Percentiles rank a stretch among this genome's conserved stretches.
Conservation (phyloP, 2,329 filamentous ascomycete species). For the Sphaerostilbella broomeana region DNA sequence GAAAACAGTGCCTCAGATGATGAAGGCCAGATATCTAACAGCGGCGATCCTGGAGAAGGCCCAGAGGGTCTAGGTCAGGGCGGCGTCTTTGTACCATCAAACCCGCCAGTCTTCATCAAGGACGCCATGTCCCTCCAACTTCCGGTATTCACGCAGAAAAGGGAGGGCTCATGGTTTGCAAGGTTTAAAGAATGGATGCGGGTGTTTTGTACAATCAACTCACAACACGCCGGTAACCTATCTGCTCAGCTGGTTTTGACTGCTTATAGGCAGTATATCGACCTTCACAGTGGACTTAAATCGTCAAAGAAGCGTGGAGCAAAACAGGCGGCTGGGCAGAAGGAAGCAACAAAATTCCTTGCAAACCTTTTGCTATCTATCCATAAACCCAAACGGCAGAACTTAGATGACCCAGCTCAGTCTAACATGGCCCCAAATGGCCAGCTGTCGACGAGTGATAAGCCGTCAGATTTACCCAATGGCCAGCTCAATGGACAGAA, state of each 20-base stretch:
- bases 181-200: conserved; percentile 30
- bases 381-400: conserved; percentile 1
- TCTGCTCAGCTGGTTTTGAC: conserved; percentile 19
- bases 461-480: not conserved
- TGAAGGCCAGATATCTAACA: not conserved
- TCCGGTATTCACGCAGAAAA: conserved; percentile 22
- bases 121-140: conserved; percentile 21
- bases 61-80: not conserved
- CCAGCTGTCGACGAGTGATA: not conserved
- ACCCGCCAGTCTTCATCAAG: conserved; percentile 19
- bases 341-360: conserved; percentile 21
- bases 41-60: not conserved
- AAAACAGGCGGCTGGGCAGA: conserved; percentile 23
- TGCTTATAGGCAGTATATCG: conserved; percentile 27
- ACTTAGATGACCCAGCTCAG: not conserved
- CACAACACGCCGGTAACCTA: conserved; percentile 17
- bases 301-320: conserved; percentile 27
- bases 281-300: conserved; percentile 25
- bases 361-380: conserved; percentile 18
- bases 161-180: conserved; percentile 28
- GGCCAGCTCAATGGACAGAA: not conserved
- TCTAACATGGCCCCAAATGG: not conserved
- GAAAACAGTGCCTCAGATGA: conserved; percentile 14
- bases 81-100: conserved; percentile 16
- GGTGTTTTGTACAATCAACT: conserved; percentile 25